Evolutionary conservation across 83 land plant genomes (phyloP), one percentile per base, ranked within the genome.

Genomic region (Diphasiastrum complanatum): DNA sequence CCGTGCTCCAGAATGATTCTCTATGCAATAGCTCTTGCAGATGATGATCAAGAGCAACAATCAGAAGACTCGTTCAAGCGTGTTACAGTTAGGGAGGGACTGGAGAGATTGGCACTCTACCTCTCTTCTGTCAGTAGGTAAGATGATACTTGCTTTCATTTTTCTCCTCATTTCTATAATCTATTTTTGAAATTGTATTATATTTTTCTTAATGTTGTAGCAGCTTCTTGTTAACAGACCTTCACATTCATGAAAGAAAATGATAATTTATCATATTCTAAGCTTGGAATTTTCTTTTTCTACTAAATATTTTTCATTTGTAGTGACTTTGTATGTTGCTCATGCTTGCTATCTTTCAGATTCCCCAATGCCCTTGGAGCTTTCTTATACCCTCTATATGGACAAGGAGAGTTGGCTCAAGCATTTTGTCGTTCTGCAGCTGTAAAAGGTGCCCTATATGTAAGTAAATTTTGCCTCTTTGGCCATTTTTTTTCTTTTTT

Each of bases 401-500:
- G 96, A 10, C 99, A 86, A 61, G 91, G 92, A 55, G 99, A 93
- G 59, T 64, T 93, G 61, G 79, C 92, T 27, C 99, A 89, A 62
- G 91, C 96, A 12, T 93, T 93, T 66, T 83, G 96, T 40, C 91
- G 99, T 12, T 72, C 83, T 63, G 99, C 99, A 64, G 99, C 96
- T 53, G 96, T 93, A 22, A 81, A 84, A 71, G 99, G 96, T 24
- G 81, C 91, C 57, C 47, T 89, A 25, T 81, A 93, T 78, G 98
- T 93, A 78, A 70, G 98, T 68, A 49, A n/a, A n/a, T n/a, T n/a
- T n/a, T n/a, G n/a, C n/a, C n/a, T n/a, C n/a, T n/a, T n/a, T n/a
- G n/a, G n/a, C n/a, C n/a, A n/a, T n/a, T n/a, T n/a, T n/a, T n/a
- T n/a, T n/a, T n/a, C n/a, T n/a, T n/a, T n/a, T n/a, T n/a, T n/a